These are phyloP conservation scores for Gossypium schwendimanii DNA, from an alignment of 441 rosid species.

Conservation along the genomic window DNA sequence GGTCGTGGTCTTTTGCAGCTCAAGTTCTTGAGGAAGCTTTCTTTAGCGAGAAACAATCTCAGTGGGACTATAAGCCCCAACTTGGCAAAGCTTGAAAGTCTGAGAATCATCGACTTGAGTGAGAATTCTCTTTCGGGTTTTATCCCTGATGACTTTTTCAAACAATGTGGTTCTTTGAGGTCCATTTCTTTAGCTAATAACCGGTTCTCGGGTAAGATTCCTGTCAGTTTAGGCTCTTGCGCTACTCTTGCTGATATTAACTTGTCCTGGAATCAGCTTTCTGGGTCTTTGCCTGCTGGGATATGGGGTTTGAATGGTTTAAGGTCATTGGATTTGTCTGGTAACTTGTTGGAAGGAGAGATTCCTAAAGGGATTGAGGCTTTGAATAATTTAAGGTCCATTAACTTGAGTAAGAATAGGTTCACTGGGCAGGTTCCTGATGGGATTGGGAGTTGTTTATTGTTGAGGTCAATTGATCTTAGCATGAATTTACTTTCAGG, in stretches of 20 bases:
- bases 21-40: conserved; percentile 57
- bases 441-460: conserved; percentile 56
- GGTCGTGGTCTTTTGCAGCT: conserved; percentile 70
- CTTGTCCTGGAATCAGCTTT: conserved; percentile 46
- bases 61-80: conserved; percentile 54
- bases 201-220: conserved; percentile 53
- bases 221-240: conserved; percentile 50
- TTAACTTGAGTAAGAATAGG: conserved; percentile 42
- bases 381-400: conserved; percentile 44
- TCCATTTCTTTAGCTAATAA: conserved; percentile 50
- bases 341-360: conserved; percentile 50
- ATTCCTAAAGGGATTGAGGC: conserved; percentile 35
- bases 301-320: conserved; percentile 53
- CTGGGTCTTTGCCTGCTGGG: conserved; percentile 47
- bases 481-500: conserved; percentile 55
- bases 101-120: conserved; percentile 55
- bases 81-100: conserved; percentile 44
- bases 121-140: conserved; percentile 47
- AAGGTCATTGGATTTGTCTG: conserved; percentile 54
- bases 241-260: conserved; percentile 46
- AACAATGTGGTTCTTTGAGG: conserved; percentile 63
- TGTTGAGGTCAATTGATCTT: conserved; percentile 49
- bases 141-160: conserved; percentile 46
- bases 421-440: conserved; percentile 44
- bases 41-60: conserved; percentile 72